Percentiles rank a stretch among this genome's conserved stretches.
Evolutionary conservation across 2,329 filamentous ascomycete genomes (phyloP).

Genomic region (Paraconiothyrium brasiliense): DNA sequence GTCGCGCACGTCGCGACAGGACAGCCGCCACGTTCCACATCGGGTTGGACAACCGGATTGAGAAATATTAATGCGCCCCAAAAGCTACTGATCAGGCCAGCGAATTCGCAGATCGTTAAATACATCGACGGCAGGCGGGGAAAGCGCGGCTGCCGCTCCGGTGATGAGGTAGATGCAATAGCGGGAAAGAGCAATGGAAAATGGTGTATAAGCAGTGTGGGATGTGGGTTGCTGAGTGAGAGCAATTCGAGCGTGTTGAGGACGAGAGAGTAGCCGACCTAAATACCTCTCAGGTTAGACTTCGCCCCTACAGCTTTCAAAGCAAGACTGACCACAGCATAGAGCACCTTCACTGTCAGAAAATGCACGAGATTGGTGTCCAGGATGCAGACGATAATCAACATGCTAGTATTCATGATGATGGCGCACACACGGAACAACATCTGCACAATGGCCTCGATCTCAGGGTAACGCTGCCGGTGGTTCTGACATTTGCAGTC

Average conservation of each 20-base stretch:
- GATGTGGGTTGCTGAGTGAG: conserved; percentile 8
- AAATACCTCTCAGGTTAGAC: background rate
- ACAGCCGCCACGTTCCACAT: background rate
- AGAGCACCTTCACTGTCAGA: background rate
- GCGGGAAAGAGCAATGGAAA: conserved; percentile 7
- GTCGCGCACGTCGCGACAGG: conserved; percentile 3
- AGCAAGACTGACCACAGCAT: background rate
- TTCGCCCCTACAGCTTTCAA: background rate
- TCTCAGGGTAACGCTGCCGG: conserved; percentile 11
- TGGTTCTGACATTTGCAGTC: conserved; percentile 1
- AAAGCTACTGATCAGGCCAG: background rate
- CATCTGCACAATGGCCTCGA: conserved; percentile 11
- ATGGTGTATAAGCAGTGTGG: conserved; percentile 8
- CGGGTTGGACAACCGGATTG: background rate
- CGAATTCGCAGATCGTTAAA: conserved; percentile 2
- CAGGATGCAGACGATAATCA: conserved; percentile 7
- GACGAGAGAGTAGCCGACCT: conserved; percentile 3
- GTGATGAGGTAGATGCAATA: background rate
- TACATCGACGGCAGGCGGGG: conserved; percentile 7
- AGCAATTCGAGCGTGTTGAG: conserved; percentile 6
- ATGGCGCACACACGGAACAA: conserved; percentile 8
- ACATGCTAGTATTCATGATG: background rate
- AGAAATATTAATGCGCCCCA: background rate
- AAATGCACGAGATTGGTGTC: background rate
- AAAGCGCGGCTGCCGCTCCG: background rate